Evolutionary conservation across 2,329 filamentous ascomycete species (phyloP).

Genomic region (Neopestalotiopsis sp.): DNA sequence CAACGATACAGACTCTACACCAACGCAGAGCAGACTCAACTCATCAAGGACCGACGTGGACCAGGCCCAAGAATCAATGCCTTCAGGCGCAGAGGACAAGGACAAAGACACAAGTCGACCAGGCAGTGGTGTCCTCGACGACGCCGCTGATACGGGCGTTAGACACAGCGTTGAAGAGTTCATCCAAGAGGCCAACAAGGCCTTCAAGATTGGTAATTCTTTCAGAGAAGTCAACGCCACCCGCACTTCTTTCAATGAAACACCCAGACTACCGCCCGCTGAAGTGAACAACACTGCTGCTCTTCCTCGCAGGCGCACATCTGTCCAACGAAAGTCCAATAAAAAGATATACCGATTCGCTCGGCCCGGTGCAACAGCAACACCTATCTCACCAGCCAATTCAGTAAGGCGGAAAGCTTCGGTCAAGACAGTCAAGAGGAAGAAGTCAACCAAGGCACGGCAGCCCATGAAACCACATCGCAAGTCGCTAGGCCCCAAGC

Average conservation of each 20-base stretch:
- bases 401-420: conserved; percentile 36
- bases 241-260: conserved; percentile 32
- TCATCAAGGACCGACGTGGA: conserved; percentile 30
- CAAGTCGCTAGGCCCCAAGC: conserved; percentile 29
- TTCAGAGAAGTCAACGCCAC: conserved; percentile 42
- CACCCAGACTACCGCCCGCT: conserved; percentile 33
- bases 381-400: conserved; percentile 25
- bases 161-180: conserved; percentile 49
- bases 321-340: conserved; percentile 6
- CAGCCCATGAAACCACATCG: conserved; percentile 31
- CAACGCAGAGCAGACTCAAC: conserved; percentile 23
- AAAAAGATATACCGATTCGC: conserved; percentile 24
- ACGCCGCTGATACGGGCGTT: conserved; percentile 28
- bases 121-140: conserved; percentile 21
- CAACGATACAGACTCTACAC: conserved; percentile 22
- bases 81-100: conserved; percentile 33
- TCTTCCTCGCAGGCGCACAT: neutral
- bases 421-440: conserved; percentile 42
- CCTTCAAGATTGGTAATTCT: conserved; percentile 50
- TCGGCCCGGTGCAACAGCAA: conserved; percentile 21
- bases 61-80: conserved; percentile 33
- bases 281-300: conserved; percentile 9
- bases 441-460: conserved; percentile 45
- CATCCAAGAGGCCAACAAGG: conserved; percentile 54
- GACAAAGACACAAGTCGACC: conserved; percentile 22